Conservation (phyloP, 2,329 filamentous ascomycete genomes). For the Curvularia eragrostidis region DNA sequence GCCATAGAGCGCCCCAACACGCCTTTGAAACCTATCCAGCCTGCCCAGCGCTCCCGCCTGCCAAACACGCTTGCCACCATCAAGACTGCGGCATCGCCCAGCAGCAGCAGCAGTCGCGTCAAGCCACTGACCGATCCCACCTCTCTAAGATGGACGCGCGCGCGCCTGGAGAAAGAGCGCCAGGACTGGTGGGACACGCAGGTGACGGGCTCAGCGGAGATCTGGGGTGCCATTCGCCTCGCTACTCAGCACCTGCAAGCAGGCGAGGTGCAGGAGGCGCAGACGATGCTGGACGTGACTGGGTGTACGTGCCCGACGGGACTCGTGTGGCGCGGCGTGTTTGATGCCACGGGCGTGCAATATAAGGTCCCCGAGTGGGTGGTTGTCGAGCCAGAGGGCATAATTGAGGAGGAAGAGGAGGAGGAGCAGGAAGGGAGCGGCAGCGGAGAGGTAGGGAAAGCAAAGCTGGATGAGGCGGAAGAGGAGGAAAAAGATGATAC, state of each 20-base stretch:
- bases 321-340: constrained; percentile 51
- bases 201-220: constrained; percentile 76
- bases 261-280: constrained; percentile 63
- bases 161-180: constrained; percentile 72
- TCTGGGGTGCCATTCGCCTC: constrained; percentile 78
- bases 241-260: constrained; percentile 72
- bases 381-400: constrained; percentile 52
- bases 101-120: constrained; percentile 20
- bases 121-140: constrained; percentile 31
- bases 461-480: constrained; percentile 25
- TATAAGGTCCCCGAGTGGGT: constrained; percentile 57
- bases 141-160: constrained; percentile 58
- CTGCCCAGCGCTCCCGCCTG: constrained; percentile 35
- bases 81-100: constrained; percentile 25
- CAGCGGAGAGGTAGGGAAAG: too few relatives aligned
- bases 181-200: constrained; percentile 89
- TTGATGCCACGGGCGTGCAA: constrained; percentile 52
- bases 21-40: constrained; percentile 35
- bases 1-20: constrained; percentile 34
- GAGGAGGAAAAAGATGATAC: constrained; percentile 29
- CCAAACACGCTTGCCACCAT: constrained; percentile 36
- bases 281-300: constrained; percentile 79
- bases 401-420: constrained; percentile 33
- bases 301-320: constrained; percentile 61
- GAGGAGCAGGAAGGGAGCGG: constrained; percentile 26